These are phyloP conservation scores for Aspergillus coremiiformis DNA, from an alignment of 495 filamentous ascomycete genomes.

Conservation along the genomic window DNA sequence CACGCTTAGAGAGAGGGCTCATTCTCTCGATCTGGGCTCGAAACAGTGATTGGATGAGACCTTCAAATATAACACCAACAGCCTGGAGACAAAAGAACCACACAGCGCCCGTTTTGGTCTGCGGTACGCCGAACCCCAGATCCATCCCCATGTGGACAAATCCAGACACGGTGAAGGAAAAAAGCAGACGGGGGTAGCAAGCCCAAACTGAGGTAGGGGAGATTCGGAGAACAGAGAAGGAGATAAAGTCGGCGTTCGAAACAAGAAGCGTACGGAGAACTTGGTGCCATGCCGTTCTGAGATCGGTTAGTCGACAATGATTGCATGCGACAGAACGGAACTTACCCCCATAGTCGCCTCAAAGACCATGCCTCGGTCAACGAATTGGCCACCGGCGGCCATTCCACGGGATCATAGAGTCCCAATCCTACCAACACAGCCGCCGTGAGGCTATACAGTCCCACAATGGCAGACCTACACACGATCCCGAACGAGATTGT, in stretches of 20 bases:
- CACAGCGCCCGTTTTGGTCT: constrained; percentile 8
- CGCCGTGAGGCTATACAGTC: constrained; percentile 2
- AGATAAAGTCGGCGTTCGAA: constrained; percentile 10
- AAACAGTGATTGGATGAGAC: not conserved
- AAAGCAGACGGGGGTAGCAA: constrained; percentile 3
- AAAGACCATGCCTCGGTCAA: constrained; percentile 10
- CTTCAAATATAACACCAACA: constrained; percentile 9
- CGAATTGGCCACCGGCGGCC: constrained; percentile 13
- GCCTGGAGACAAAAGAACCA: constrained; percentile 17
- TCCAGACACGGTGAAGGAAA: constrained; percentile 14
- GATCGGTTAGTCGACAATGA: not conserved
- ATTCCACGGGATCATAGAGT: constrained; percentile 1
- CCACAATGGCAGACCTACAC: constrained; percentile 8
- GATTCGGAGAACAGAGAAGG: constrained; percentile 5
- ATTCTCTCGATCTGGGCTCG: not conserved
- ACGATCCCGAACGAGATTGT: constrained; percentile 17
- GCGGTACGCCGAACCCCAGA: constrained; percentile 11
- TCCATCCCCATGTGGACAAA: constrained; percentile 15
- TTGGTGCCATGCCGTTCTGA: constrained; percentile 20
- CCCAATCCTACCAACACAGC: constrained; percentile 3
- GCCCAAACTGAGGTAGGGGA: not conserved
- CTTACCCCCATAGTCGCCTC: constrained; percentile 16
- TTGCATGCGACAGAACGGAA: not conserved
- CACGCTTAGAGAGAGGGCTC: not conserved
- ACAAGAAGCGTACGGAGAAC: constrained; percentile 11